Percentiles rank a stretch among this genome's conserved stretches.
Evolutionary conservation across 2,329 filamentous ascomycete species (phyloP).

Genomic region (Ceratocystis ficicola): DNA sequence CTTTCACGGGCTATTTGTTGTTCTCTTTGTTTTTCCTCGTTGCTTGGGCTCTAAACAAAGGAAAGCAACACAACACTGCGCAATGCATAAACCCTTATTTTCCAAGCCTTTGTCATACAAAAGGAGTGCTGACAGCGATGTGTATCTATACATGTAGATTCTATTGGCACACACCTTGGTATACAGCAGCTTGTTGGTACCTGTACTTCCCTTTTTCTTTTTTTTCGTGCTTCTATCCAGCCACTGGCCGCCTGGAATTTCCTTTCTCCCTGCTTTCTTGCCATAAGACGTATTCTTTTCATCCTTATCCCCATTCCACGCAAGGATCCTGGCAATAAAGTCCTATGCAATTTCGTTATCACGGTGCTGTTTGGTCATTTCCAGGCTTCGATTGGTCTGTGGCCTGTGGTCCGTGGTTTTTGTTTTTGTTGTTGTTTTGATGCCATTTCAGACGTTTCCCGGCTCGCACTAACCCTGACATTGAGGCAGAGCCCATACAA

Average conservation of each 20-base stretch:
- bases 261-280: neutral
- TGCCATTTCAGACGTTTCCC: neutral
- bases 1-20: neutral
- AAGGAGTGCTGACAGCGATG: neutral
- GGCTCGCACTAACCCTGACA: neutral
- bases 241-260: neutral
- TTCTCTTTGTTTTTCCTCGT: constrained; percentile 2
- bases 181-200: too few relatives aligned
- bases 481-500: neutral
- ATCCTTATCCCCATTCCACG: neutral
- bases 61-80: neutral
- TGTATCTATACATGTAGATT: neutral
- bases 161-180: neutral
- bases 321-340: constrained; percentile 1
- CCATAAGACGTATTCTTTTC: neutral
- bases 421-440: constrained; percentile 11
- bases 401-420: neutral
- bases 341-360: constrained; percentile 4
- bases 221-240: too few relatives aligned
- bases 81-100: neutral
- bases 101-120: neutral
- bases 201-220: too few relatives aligned
- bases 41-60: constrained; percentile 7
- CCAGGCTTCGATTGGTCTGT: neutral
- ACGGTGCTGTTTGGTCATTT: neutral